A percentile compares a stretch with the other conserved stretches of the same genome.
These are phyloP conservation scores for Monosporozyma aquatica DNA, from an alignment of 805 yeast genomes.

Conservation along the genomic window DNA sequence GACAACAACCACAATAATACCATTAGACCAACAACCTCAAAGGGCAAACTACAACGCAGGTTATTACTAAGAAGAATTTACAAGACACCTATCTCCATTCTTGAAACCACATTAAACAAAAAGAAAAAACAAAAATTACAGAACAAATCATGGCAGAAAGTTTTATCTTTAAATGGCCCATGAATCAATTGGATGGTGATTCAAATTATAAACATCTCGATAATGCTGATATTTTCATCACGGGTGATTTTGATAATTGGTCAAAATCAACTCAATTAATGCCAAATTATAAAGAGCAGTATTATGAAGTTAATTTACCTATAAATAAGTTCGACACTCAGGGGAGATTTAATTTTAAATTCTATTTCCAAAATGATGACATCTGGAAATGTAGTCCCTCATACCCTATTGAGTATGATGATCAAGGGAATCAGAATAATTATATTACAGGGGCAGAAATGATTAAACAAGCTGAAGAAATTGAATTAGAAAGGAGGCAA, in stretches of 20 bases:
- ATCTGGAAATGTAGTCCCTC: slow-evolving; percentile 42
- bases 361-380: slow-evolving; percentile 49
- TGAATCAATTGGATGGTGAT: slow-evolving; percentile 40
- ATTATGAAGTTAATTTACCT: slow-evolving; percentile 1
- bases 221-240: slow-evolving; percentile 35
- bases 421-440: slow-evolving; percentile 35
- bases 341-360: slow-evolving; percentile 40
- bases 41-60: too few relatives aligned
- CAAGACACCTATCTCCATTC: too few relatives aligned
- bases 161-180: slow-evolving; percentile 32
- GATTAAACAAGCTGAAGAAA: slow-evolving; percentile 2
- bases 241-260: slow-evolving; percentile 69
- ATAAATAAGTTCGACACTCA: slow-evolving; percentile 4
- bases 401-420: slow-evolving; percentile 35
- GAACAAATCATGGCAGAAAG: slow-evolving; percentile 3
- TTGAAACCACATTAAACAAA: too few relatives aligned
- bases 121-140: too few relatives aligned
- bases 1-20: too few relatives aligned
- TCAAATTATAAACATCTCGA: neutral
- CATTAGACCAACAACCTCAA: too few relatives aligned
- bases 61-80: too few relatives aligned
- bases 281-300: slow-evolving; percentile 39
- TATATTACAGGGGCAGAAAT: slow-evolving; percentile 18
- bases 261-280: slow-evolving; percentile 42
- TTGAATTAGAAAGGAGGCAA: slow-evolving; percentile 2